phyloP scores from a whole-genome alignment of 169 alveolate species.

The Babesia sp. region DNA sequence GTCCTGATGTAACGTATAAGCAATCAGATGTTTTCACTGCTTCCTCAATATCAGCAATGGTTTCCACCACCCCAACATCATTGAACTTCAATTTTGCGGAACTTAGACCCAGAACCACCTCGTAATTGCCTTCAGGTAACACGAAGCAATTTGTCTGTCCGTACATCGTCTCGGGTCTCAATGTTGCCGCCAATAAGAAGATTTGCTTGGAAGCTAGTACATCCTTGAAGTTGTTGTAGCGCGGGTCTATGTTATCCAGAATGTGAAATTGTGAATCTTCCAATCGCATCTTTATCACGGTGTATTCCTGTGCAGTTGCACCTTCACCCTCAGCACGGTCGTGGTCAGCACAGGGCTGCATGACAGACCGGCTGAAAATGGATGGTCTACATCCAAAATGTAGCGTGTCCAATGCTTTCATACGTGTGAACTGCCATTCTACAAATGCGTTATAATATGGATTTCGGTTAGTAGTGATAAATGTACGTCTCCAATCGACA shows the following conservation, averaged over 20 bases:
- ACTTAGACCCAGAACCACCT: slow-evolving; percentile 74
- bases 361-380: slow-evolving; percentile 89
- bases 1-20: slow-evolving; percentile 69
- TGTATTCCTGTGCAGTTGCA: slow-evolving; percentile 95
- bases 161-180: slow-evolving; percentile 99
- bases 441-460: slow-evolving; percentile 95
- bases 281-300: slow-evolving; percentile 88
- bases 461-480: slow-evolving; percentile 97
- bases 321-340: slow-evolving; percentile 87
- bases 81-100: slow-evolving; percentile 66
- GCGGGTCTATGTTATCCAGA: background rate
- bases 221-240: slow-evolving; percentile 34
- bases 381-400: slow-evolving; percentile 90
- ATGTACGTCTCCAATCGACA: slow-evolving; percentile 98
- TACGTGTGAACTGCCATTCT: slow-evolving; percentile 95
- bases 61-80: slow-evolving; percentile 73
- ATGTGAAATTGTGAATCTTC: slow-evolving; percentile 10
- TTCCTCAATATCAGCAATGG: slow-evolving; percentile 49
- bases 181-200: slow-evolving; percentile 95
- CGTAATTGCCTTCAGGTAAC: slow-evolving; percentile 93
- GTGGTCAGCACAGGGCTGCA: slow-evolving; percentile 99
- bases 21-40: slow-evolving; percentile 64
- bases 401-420: slow-evolving; percentile 79
- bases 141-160: slow-evolving; percentile 98
- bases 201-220: slow-evolving; percentile 70